These are phyloP conservation scores for Alternaria brassicicola DNA, from an alignment of 2,329 filamentous ascomycete genomes.

Conservation along the genomic window DNA sequence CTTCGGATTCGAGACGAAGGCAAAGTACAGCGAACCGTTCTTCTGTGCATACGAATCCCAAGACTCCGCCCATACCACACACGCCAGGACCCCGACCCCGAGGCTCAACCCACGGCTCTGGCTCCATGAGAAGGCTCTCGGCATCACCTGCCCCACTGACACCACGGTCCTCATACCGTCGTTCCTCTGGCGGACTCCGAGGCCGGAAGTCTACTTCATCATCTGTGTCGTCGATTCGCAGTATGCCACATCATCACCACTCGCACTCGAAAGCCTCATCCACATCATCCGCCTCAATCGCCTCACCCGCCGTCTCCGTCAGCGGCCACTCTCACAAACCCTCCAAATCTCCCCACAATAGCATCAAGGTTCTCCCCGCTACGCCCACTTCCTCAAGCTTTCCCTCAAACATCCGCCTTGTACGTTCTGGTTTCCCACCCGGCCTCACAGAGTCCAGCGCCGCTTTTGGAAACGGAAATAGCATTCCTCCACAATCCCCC, in stretches of 20 bases:
- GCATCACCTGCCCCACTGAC: constrained; percentile 87
- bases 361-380: constrained; percentile 89
- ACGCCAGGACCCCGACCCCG: constrained; percentile 46
- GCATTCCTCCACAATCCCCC: constrained; percentile 52
- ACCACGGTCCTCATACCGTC: constrained; percentile 82
- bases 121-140: constrained; percentile 66
- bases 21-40: constrained; percentile 44
- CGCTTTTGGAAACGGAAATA: constrained; percentile 60
- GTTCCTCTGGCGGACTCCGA: constrained; percentile 80
- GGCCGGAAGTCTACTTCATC: constrained; percentile 96
- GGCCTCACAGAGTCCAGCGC: constrained; percentile 43
- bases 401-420: constrained; percentile 83
- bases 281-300: constrained; percentile 76
- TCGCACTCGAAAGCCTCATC: constrained; percentile 94
- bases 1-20: constrained; percentile 42
- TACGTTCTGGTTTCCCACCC: constrained; percentile 60
- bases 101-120: constrained; percentile 52
- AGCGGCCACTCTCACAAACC: constrained; percentile 69
- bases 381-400: constrained; percentile 77
- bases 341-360: constrained; percentile 79
- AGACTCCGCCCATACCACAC: constrained; percentile 47
- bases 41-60: constrained; percentile 47
- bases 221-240: constrained; percentile 90
- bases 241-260: constrained; percentile 75
- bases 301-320: constrained; percentile 52